Conservation (phyloP, 1,139 yeast genomes). For the Debaryomycetaceae sp. region DNA sequence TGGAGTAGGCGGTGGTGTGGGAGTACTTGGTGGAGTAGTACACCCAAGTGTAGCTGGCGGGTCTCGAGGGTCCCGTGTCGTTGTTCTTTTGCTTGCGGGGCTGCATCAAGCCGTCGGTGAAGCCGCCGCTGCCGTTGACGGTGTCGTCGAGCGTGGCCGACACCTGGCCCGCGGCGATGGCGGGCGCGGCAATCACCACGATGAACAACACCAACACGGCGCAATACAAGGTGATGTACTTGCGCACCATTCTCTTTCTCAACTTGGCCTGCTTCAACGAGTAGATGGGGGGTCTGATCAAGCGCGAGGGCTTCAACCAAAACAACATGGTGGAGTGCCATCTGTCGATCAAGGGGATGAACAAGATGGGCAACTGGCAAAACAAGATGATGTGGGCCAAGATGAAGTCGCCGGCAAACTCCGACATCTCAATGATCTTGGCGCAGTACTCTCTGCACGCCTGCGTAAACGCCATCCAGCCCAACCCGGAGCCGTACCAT, state of each 20-base stretch:
- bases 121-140: conserved; percentile 29
- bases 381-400: conserved; percentile 87
- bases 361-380: conserved; percentile 82
- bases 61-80: conserved; percentile 67
- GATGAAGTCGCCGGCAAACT: conserved; percentile 94
- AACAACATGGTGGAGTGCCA: conserved; percentile 98
- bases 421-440: conserved; percentile 88
- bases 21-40: conserved; percentile 54
- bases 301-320: conserved; percentile 98
- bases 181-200: conserved; percentile 86
- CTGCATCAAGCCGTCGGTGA: conserved; percentile 70
- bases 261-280: conserved; percentile 95
- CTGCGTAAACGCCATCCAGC: conserved; percentile 94
- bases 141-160: conserved; percentile 24
- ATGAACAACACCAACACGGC: conserved; percentile 64
- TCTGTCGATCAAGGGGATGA: conserved; percentile 86
- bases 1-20: conserved; percentile 52
- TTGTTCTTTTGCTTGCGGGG: conserved; percentile 79
- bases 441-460: conserved; percentile 96
- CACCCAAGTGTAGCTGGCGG: conserved; percentile 46
- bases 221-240: conserved; percentile 83
- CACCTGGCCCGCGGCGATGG: conserved; percentile 54
- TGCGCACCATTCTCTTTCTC: conserved; percentile 97
- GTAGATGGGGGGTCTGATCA: conserved; percentile 98
- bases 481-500: conserved; percentile 95